Base-by-base conservation (phyloP, 352 stramenopile genomes). In the Phytophthora sp. region DNA sequence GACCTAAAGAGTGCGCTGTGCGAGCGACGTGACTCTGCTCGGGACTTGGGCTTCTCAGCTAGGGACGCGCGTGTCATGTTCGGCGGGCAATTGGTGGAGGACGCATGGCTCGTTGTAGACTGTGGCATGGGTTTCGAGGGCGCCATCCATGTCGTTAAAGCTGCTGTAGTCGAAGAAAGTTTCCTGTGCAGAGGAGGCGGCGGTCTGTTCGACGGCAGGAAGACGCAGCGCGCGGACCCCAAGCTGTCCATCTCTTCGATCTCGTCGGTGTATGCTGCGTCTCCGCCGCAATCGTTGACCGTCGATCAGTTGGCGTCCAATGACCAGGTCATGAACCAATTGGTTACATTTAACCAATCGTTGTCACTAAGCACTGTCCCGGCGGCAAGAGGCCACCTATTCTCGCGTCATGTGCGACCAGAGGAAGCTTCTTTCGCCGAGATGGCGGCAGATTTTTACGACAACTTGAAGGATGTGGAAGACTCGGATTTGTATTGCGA, bases 61-160 rank as follows among this genome's bases (percentile, higher is more conserved):
- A 59, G 27, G 3, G 71, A 91, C 12, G 85, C 84, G 3, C 69
- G 82, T 23, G 73, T 95, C 58, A 89, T 92, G 82, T 90, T 95
- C 36, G 84, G 88, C 50, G 79, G 80, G 0, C 82, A 93, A 30
- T 39, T 90, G 12, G 82, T 93, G 27, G 78, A 93, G 35, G 80
- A 93, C 55, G 85, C 90, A 58, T 93, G 84, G 85, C 71, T 91
- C 38, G 77, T 93, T 0, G 60, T 94, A n/a, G 87, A 95, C 69
- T 95, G 87, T 56, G 87, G 85, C 35, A 77, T 93, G 54, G 68
- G 70, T 23, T 80, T 92, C 8, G 83, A 93, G 64, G 87, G 85
- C 30, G 72, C 71, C 30, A 85, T 95, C 45, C 74, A 91, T 54
- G 80, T 95, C 50, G 78, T 93, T 15, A 77, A 79, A 41, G 74